These are phyloP conservation scores for Yarrowia sp. DNA, from an alignment of 805 yeast genomes.

Conservation along the genomic window DNA sequence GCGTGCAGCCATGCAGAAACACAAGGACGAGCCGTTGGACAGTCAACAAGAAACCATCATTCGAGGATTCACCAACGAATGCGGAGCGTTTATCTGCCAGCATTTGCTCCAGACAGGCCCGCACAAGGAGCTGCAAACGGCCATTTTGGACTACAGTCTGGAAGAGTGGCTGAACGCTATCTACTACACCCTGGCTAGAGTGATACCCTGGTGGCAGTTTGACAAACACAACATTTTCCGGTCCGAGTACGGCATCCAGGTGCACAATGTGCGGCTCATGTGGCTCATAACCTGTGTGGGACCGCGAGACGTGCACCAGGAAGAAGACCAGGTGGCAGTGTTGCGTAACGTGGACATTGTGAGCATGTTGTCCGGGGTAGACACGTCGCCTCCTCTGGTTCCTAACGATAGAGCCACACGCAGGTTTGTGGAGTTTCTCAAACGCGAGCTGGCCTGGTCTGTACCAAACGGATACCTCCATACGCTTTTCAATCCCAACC, in stretches of 20 bases:
- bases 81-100: slow-evolving; percentile 10
- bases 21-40: neutral
- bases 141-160: slow-evolving; percentile 5
- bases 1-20: neutral
- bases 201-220: slow-evolving; percentile 14
- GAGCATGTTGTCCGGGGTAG: neutral
- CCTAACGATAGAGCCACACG: neutral
- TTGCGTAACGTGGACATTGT: neutral
- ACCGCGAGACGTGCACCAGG: neutral
- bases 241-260: neutral
- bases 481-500: slow-evolving; percentile 1
- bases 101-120: neutral
- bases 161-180: slow-evolving; percentile 15
- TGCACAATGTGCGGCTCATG: neutral
- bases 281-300: slow-evolving; percentile 17
- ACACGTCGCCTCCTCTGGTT: neutral
- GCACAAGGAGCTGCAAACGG: slow-evolving; percentile 1
- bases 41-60: neutral
- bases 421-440: neutral
- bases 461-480: slow-evolving; percentile 15
- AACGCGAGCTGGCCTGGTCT: neutral
- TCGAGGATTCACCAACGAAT: neutral
- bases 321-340: neutral
- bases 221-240: neutral
- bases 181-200: neutral